These are phyloP conservation scores for Neckera pumila DNA, from an alignment of 225 moss, liverwort and hornwort genomes.

Conservation along the genomic window DNA sequence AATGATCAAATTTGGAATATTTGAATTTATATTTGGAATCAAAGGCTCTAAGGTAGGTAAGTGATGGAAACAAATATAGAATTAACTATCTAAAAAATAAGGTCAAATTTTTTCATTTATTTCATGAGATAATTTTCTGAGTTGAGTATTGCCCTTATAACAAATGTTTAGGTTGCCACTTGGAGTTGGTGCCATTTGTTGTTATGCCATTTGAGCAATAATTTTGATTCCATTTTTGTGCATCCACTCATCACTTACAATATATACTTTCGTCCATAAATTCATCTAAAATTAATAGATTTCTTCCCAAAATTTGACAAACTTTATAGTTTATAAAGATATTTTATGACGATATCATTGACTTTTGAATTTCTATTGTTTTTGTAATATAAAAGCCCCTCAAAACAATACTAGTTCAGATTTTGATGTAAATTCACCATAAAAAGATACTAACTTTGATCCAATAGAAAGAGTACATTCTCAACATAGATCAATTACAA, in stretches of 20 bases:
- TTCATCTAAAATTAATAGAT: background rate
- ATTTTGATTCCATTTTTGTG: background rate
- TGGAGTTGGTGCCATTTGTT: background rate
- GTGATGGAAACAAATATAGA: background rate
- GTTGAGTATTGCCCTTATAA: background rate
- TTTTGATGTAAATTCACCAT: background rate
- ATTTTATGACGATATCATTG: no score
- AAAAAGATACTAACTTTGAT: background rate
- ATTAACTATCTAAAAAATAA: background rate
- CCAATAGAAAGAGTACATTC: background rate
- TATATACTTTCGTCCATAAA: background rate
- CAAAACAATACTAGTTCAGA: background rate
- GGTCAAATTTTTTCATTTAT: background rate
- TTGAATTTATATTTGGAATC: background rate
- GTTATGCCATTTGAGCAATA: background rate
- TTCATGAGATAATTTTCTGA: background rate
- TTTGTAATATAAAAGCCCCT: background rate
- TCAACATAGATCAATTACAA: background rate
- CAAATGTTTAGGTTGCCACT: background rate
- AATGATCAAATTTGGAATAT: background rate
- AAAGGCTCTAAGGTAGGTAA: rapidly evolving
- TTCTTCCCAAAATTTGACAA: background rate
- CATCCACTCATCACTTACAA: background rate
- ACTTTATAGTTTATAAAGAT: no score
- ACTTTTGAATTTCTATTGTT: background rate